A percentile compares a stretch with the other conserved stretches of the same genome.
Conservation (phyloP, 306 rosid species). For the Prunus dulcis region DNA sequence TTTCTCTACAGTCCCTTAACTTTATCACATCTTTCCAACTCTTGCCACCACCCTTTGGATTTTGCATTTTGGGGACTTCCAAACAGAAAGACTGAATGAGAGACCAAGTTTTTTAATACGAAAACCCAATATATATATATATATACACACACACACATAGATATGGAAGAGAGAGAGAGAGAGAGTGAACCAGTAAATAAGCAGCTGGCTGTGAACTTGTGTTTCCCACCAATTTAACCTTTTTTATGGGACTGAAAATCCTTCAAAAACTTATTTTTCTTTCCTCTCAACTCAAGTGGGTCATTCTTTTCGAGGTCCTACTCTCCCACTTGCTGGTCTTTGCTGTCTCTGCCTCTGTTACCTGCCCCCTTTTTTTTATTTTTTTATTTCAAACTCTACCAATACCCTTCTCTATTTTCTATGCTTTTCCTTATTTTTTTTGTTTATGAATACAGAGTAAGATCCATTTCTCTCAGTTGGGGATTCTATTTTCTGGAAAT, state of each 20-base stretch:
- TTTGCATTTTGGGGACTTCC: slow-evolving; percentile 12
- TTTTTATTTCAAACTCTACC: slow-evolving; percentile 24
- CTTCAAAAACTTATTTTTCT: slow-evolving; percentile 6
- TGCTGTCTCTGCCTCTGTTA: slow-evolving; percentile 46
- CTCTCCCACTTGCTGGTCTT: slow-evolving; percentile 71
- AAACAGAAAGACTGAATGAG: background rate
- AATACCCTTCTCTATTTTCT: slow-evolving; percentile 33
- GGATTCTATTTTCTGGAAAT: slow-evolving; percentile 17
- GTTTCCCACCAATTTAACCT: slow-evolving; percentile 63
- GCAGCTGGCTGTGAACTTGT: slow-evolving; percentile 24
- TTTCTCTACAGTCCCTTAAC: slow-evolving; percentile 15
- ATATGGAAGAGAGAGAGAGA: background rate
- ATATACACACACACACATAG: background rate
- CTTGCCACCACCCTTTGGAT: slow-evolving; percentile 14
- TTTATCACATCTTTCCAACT: slow-evolving; percentile 37
- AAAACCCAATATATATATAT: too few species aligned
- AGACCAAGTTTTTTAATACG: background rate
- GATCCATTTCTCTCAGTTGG: slow-evolving; percentile 47
- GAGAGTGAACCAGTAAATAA: slow-evolving; percentile 16
- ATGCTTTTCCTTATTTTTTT: slow-evolving; percentile 25
- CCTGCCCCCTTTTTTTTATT: slow-evolving; percentile 31
- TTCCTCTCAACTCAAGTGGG: slow-evolving; percentile 58
- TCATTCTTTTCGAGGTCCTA: slow-evolving; percentile 70
- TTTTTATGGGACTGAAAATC: slow-evolving; percentile 55
- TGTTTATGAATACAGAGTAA: slow-evolving; percentile 18